Base-by-base conservation (phyloP, 2,329 filamentous ascomycete species). In the Colletotrichum sansevieriae region DNA sequence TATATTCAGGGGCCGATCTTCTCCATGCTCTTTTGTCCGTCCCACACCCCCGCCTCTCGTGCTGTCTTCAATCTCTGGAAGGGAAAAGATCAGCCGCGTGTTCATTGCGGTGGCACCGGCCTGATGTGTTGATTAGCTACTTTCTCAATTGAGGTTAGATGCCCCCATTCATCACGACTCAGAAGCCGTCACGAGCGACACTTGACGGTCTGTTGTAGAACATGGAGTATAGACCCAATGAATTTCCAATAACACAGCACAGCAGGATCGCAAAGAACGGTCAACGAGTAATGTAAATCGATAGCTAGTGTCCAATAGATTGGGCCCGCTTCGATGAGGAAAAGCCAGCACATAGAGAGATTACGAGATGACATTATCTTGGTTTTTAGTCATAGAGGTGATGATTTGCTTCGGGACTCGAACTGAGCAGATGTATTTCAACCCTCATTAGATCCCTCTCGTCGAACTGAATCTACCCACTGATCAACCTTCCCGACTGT, bases 301-400 rank as follows among this genome's bases (percentile, higher is more conserved):
- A 61, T 52, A 61, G 58, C 29, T 25, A 9, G 44, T 52, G 13
- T 52, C 58, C 58, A 52, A 61, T 52, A 61, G 58, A 61, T 61
- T 61, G 46, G 15, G 15, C 58, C 43, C 22, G 37, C 46, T 35
- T 61, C 56, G 47, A 61, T 51, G 46, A 61, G 46, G 58, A n/a
- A 61, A 41, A 11, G 15, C 20, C 10, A 18, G 12, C 6, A 37
- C 20, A 52, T 20, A 41, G 13, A 37, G 20, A 20, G 13, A 51
- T 61, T 25, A 52, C 22, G 46, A 41, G 18, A 59, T 59, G 18
- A 13, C 9, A 49, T 59, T 49, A 22, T 35, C 43, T 15, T 18
- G 43, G 18, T 35, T 25, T 29, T 37, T 18, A 7, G 39, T 20
- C 4, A 1, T 33, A 58, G 22, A 33, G 2, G 10, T n/a, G 12